These are phyloP conservation scores for Phlyctochytrium bullatum DNA, from an alignment of 192 early-diverging fungal species.

Conservation along the genomic window DNA sequence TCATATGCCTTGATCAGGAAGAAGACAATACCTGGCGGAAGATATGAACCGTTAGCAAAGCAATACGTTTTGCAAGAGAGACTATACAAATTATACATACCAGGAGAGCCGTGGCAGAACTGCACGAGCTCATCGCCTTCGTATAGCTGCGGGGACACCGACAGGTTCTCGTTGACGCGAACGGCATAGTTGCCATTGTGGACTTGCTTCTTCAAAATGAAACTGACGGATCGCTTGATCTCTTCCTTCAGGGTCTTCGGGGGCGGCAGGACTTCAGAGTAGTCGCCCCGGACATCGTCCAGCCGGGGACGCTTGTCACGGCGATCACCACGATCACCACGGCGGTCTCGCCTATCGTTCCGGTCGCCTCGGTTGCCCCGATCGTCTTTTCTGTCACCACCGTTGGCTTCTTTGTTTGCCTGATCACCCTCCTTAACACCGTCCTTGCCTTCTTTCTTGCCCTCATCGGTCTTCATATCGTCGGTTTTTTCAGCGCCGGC, in stretches of 20 bases:
- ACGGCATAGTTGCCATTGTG: constrained; percentile 15
- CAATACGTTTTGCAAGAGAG: too few species aligned
- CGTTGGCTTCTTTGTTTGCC: neutral
- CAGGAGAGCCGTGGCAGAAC: constrained; percentile 22
- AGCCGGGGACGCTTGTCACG: neutral
- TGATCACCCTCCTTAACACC: neutral
- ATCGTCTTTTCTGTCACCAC: neutral
- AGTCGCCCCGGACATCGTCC: too few species aligned
- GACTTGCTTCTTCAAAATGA: neutral
- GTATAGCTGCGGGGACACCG: neutral
- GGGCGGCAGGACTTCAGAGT: too few species aligned
- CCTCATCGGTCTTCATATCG: neutral
- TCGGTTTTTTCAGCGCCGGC: too few species aligned
- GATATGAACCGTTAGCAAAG: too few species aligned
- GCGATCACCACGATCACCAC: neutral
- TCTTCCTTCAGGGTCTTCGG: neutral
- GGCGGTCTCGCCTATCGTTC: neutral
- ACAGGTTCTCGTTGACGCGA: constrained; percentile 14
- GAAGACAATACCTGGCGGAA: constrained; percentile 14
- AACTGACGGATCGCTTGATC: neutral
- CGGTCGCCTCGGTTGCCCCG: neutral
- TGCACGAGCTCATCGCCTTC: constrained; percentile 8
- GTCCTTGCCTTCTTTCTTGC: neutral
- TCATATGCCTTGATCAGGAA: constrained; percentile 16
- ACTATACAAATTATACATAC: too few species aligned